Evolutionary conservation across 2,329 filamentous ascomycete genomes (phyloP), one percentile per base, ranked within the genome.

Genomic region (Chaetomiaceae sp.): DNA sequence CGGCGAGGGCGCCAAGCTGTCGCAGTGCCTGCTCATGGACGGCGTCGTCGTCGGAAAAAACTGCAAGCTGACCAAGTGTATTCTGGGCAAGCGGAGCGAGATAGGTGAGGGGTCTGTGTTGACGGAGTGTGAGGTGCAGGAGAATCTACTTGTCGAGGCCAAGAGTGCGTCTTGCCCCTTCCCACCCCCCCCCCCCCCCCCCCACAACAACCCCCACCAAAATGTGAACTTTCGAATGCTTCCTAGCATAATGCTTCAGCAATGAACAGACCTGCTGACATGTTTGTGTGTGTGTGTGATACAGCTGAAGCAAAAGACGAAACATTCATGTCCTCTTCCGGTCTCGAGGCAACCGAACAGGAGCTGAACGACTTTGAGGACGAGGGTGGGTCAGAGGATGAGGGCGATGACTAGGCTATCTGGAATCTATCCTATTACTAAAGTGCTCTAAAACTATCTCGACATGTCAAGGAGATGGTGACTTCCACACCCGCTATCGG

Each of bases 1-100:
- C 59, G 84, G 85, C 57, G 84, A 86, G 61, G 90, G 90, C n/a
- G 90, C 87, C 27, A 88, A 91, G 60, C 72, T 99, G 40, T 85
- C 84, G n/a, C 82, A 91, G 59, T 97, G 92, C 69, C 71, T 97
- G 43, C 73, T 97, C 18, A 96, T 97, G 90, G 92, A 97, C 56
- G 89, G 89, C 3, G 91, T 89, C 0, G 84, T 89, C 7, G 79
- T 99, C 11, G 91, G 89, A 13, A 87, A 89, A 63, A 86, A 87
- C 38, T 91, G 86, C 65, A 90, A 90, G 68, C 75, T 97, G 47
- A 94, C 88, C 1, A 88, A 89, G 20, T 96, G 91, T 65, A 88
- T 97, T 29, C 72, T 97, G 36, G 94, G 94, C 4, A 82, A 86
- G 64, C 75, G 89, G 57, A 87, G 86, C 60, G 85, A 87, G 63